Evolutionary conservation across 139 green algal genomes (phyloP), one percentile per base, ranked within the genome.

Genomic region (Chlamydomonas applanata): DNA sequence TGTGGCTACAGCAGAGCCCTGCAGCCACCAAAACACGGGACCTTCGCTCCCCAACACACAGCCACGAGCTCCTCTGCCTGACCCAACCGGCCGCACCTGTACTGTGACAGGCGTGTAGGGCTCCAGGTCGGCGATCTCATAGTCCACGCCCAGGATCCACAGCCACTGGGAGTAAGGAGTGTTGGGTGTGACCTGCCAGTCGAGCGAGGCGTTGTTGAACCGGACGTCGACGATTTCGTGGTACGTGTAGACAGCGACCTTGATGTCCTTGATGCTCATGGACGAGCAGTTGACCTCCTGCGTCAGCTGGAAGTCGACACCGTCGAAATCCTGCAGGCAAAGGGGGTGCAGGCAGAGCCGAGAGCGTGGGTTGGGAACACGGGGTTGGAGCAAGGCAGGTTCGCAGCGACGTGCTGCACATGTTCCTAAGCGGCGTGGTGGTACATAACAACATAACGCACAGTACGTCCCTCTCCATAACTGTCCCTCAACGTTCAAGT

Each of bases 71-170:
- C n/a, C n/a, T n/a, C n/a, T n/a, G 7, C 20, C 53, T 9, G 9
- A 27, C 14, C 44, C 45, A 32, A 45, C 65, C 2, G 71, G 30
- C 2, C 30, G n/a, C 19, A 78, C 57, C n/a, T 57, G 16, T 2
- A 76, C 34, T 30, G 27, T 45, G 49, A 79, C 4, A 5, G 73
- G 73, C 24, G 14, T 14, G 33, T 79, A 73, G 22, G 52, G 74
- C 24, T 33, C 16, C 30, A 75, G 45, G 65, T 74, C 74, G 3
- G 11, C 9, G 2, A 69, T 24, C 24, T 34, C 3, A 52, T 79
- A 79, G 65, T 79, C 74, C 17, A 79, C 53, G 34, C 74, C 74
- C 34, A 79, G 64, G 65, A 79, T 74, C 73, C 63, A 73, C 32
- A 79, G 63, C 73, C 73, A 79, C n/a, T 63, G 52, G 62, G n/a